Base-by-base conservation (phyloP, 2,329 filamentous ascomycete genomes). In the Paecilomyces sp. region DNA sequence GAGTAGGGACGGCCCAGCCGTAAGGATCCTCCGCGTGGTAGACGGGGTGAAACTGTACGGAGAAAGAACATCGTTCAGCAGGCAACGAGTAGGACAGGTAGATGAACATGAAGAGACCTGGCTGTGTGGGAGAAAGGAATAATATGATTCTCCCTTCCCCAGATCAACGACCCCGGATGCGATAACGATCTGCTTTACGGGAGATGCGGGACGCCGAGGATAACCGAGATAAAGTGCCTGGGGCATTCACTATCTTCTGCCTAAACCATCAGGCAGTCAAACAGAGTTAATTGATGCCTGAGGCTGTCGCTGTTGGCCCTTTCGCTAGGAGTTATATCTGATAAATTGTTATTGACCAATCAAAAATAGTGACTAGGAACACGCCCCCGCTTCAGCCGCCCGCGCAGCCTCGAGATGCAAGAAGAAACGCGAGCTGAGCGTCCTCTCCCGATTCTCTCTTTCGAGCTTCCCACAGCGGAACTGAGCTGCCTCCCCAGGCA, bases 1-100 rank as follows among this genome's bases (percentile, higher is more conserved):
- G 84, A 82, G 72, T 85, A 84, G 31, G 67, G 61, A 41, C 75
- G 70, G 53, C 57, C 53, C 54, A 52, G 33, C 13, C 51, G 36
- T 28, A 47, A 24, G 55, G 54, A 61, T 33, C 47, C 11, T 53
- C 22, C 55, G 31, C 56, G 57, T 22, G 62, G 55, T 18, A 63
- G 54, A 34, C 60, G 54, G 54, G 56, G 36, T 52, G 57, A 54
- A 55, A 57, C 57, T 36, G 60, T 51, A 25, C 56, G 60, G 22
- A 54, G 41, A 25, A 57, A 41, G 50, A 47, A 56, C 62, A 63
- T 63, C 30, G 22, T 25, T 53, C 15, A n/a, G 13, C 22, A 18
- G 13, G 22, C 51, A 53, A 6, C 22, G 15, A 13, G 13, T 28
- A 11, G 25, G 13, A 30, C 51, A 28, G 51, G 24, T 12, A 12